Conservation (phyloP, 768 basidiomycete genomes). For the Pulveroboletus sp. region DNA sequence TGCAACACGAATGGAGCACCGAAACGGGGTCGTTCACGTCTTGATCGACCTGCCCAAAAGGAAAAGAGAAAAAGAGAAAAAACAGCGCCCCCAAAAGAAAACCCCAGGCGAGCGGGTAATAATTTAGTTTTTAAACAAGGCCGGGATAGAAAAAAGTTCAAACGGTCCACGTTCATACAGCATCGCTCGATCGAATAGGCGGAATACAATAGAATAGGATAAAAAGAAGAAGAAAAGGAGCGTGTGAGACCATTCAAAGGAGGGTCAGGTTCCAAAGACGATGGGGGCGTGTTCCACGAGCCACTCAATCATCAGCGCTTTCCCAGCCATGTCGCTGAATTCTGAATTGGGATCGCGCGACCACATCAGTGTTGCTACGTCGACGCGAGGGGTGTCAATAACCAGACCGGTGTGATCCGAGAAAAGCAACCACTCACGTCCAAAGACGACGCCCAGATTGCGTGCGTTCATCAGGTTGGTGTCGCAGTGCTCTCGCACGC, state of each 20-base stretch:
- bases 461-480: slow-evolving; percentile 91
- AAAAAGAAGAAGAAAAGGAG: slow-evolving; percentile 5
- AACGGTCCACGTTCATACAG: slow-evolving; percentile 14
- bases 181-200: slow-evolving; percentile 7
- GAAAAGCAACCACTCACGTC: slow-evolving; percentile 66
- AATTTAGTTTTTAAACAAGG: slow-evolving; percentile 16
- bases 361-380: slow-evolving; percentile 87
- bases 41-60: slow-evolving; percentile 8
- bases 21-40: too few species aligned
- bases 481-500: slow-evolving; percentile 63
- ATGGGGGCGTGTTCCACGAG: slow-evolving; percentile 82
- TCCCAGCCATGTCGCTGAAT: slow-evolving; percentile 97
- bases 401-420: not conserved
- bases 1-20: too few species aligned
- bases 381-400: slow-evolving; percentile 1
- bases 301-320: slow-evolving; percentile 92
- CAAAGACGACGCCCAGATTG: slow-evolving; percentile 96
- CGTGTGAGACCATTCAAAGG: not conserved
- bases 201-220: slow-evolving; percentile 32
- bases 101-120: slow-evolving; percentile 12
- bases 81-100: not conserved
- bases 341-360: slow-evolving; percentile 84
- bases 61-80: too few species aligned
- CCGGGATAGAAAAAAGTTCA: not conserved
- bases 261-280: slow-evolving; percentile 39